Percentiles rank a stretch among this genome's conserved stretches.
Conservation (phyloP, 768 basidiomycete genomes). For the Termitomyces bulborhizus region DNA sequence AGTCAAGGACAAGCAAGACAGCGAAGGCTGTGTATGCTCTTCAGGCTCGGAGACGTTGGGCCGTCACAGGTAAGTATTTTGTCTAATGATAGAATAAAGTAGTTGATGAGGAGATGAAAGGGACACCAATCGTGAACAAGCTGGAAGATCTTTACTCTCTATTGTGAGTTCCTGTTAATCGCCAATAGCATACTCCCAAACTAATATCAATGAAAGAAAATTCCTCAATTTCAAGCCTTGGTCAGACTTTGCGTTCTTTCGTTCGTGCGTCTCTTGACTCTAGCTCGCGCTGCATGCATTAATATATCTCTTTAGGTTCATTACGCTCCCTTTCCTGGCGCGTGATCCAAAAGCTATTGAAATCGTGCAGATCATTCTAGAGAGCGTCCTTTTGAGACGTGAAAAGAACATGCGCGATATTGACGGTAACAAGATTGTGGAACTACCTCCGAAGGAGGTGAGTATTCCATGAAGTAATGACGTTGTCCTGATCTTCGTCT, state of each 20-base stretch:
- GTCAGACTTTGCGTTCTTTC: slow-evolving; percentile 85
- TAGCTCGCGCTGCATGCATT: background rate
- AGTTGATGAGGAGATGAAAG: slow-evolving; percentile 21
- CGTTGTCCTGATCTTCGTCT: background rate
- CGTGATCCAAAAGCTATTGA: slow-evolving; percentile 91
- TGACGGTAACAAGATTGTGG: slow-evolving; percentile 83
- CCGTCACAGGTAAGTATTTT: slow-evolving; percentile 60
- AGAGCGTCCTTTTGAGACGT: slow-evolving; percentile 78
- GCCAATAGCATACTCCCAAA: background rate
- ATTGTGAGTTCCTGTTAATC: slow-evolving; percentile 31
- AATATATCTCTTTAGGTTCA: slow-evolving; percentile 48
- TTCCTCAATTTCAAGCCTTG: slow-evolving; percentile 76
- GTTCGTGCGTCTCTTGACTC: slow-evolving; percentile 48
- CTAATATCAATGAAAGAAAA: slow-evolving; percentile 40
- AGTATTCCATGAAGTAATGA: background rate
- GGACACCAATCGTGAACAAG: slow-evolving; percentile 94
- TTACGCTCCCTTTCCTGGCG: slow-evolving; percentile 86
- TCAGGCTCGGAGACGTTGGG: slow-evolving; percentile 78
- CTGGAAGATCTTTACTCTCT: slow-evolving; percentile 90
- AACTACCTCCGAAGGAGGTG: slow-evolving; percentile 83
- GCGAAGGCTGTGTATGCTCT: slow-evolving; percentile 87
- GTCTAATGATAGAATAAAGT: background rate
- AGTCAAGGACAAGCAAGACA: slow-evolving; percentile 81
- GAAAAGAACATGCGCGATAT: slow-evolving; percentile 91
- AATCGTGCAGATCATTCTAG: slow-evolving; percentile 91